Conservation (phyloP, 352 stramenopile genomes). For the Phytophthora citricola region DNA sequence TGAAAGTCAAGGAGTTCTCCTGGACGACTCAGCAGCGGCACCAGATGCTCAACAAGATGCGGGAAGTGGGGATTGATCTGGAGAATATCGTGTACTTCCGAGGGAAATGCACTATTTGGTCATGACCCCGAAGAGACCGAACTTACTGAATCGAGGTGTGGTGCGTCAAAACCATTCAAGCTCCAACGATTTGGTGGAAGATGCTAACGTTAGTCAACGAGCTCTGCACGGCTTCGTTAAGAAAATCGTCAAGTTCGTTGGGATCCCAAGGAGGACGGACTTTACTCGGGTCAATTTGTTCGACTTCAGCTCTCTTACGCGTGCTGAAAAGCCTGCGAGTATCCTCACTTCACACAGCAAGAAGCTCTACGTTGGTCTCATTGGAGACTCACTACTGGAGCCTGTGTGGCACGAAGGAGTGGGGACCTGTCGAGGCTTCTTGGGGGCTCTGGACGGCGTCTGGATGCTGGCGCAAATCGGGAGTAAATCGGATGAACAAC, state of each 20-base stretch:
- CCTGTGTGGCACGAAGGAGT: slow-evolving; percentile 84
- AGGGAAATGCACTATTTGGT: slow-evolving; percentile 87
- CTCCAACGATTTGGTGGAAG: slow-evolving; percentile 55
- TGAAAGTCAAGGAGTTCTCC: slow-evolving; percentile 71
- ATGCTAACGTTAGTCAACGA: slow-evolving; percentile 57
- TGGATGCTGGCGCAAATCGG: slow-evolving; percentile 78
- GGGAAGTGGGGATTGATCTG: slow-evolving; percentile 62
- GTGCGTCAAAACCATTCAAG: slow-evolving; percentile 63
- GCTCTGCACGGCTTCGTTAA: slow-evolving; percentile 60
- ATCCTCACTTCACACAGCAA: slow-evolving; percentile 58
- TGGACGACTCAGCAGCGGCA: slow-evolving; percentile 82
- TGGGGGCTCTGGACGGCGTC: slow-evolving; percentile 69
- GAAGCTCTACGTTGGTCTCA: slow-evolving; percentile 74
- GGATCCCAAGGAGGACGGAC: slow-evolving; percentile 60
- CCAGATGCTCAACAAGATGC: slow-evolving; percentile 69
- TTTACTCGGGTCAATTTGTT: slow-evolving; percentile 72
- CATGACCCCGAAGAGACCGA: slow-evolving; percentile 74
- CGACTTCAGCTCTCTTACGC: slow-evolving; percentile 78
- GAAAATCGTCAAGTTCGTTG: slow-evolving; percentile 62
- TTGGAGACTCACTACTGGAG: slow-evolving; percentile 80
- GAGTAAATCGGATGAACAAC: slow-evolving; percentile 59
- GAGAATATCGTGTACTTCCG: slow-evolving; percentile 87
- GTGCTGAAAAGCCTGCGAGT: slow-evolving; percentile 65
- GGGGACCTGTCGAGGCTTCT: slow-evolving; percentile 77
- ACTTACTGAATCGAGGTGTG: slow-evolving; percentile 63